Conservation (phyloP, 164 flowering plant species). For the Magnolia kwangsiensis region DNA sequence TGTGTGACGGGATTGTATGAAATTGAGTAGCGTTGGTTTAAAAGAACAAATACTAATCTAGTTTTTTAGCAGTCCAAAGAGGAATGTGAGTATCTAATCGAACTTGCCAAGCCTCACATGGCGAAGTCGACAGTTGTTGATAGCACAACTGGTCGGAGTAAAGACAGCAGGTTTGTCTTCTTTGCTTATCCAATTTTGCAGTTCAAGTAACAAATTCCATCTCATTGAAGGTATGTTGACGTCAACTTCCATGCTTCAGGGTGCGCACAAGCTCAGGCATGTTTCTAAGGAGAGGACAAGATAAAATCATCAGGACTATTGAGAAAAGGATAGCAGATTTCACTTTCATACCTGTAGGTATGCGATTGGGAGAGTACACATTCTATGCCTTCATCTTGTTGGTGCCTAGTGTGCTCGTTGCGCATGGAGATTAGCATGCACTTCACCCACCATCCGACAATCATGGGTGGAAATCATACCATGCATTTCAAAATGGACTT, state of each 20-base stretch:
- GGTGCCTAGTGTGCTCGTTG: neutral
- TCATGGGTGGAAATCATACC: no score
- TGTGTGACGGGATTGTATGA: neutral
- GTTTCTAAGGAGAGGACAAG: slow-evolving; percentile 70
- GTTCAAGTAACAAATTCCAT: neutral
- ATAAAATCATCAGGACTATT: slow-evolving; percentile 56
- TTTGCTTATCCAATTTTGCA: neutral
- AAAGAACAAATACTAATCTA: neutral
- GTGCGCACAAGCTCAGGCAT: slow-evolving; percentile 94
- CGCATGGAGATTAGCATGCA: no score
- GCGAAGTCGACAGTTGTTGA: slow-evolving; percentile 86
- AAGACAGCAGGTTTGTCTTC: slow-evolving; percentile 69
- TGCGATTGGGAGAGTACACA: slow-evolving; percentile 13
- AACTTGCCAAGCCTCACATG: slow-evolving; percentile 81
- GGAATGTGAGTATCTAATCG: slow-evolving; percentile 80
- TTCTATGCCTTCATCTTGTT: neutral
- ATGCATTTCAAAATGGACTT: no score
- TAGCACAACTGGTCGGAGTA: slow-evolving; percentile 76
- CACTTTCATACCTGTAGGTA: slow-evolving; percentile 88
- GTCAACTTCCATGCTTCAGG: slow-evolving; percentile 33
- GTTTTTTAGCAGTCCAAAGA: slow-evolving; percentile 57
- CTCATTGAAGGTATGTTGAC: neutral
- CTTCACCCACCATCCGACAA: no score
- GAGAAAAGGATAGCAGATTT: slow-evolving; percentile 93
- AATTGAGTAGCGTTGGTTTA: neutral